Evolutionary conservation across 2,329 filamentous ascomycete genomes (phyloP), one percentile per base, ranked within the genome.

Genomic region (Kalmusia sp.): DNA sequence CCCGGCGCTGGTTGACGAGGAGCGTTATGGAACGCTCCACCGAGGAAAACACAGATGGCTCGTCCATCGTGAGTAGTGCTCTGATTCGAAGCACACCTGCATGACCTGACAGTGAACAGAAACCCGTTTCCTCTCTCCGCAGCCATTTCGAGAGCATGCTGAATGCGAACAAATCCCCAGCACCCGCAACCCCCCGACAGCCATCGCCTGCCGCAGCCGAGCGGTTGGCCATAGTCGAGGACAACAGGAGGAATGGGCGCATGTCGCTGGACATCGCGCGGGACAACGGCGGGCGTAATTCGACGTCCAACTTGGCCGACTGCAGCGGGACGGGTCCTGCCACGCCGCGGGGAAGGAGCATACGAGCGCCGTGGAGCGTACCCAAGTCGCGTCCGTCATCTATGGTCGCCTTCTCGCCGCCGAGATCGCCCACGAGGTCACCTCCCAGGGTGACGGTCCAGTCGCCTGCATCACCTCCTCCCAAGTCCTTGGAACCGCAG

Each of bases 61-160:
- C 89, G 54, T 92, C 90, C 59, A 87, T 93, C 65, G 88, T 90
- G 75, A 74, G 86, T 74, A 19, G 17, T 28, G 37, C 22, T 40
- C 12, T 17, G 3, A 7, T 30, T 6, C 41, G 47, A 11, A 19
- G 15, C 28, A 25, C 43, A 21, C 8, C 31, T 52, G 38, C 48
- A 22, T 30, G 35, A 58, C 38, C 59, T 69, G 45, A 70, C 57
- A 45, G 15, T 24, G 31, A 11, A 12, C 34, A 92, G 89, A 91
- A 87, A 78, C 90, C 91, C 22, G 90, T 95, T 45, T 95, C 91
- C 46, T 93, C 90, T 46, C 80, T 95, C 55, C 84, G 88, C 57
- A 91, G 89, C 58, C 87, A 90, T 65, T 95, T 93, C 72, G 91
- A 95, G 79, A 91, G 88, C 69, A 86, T 93, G 79, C 80, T 83